phyloP scores from a whole-genome alignment of 192 early-diverging fungal genomes.

The Entomortierella parvispora region DNA sequence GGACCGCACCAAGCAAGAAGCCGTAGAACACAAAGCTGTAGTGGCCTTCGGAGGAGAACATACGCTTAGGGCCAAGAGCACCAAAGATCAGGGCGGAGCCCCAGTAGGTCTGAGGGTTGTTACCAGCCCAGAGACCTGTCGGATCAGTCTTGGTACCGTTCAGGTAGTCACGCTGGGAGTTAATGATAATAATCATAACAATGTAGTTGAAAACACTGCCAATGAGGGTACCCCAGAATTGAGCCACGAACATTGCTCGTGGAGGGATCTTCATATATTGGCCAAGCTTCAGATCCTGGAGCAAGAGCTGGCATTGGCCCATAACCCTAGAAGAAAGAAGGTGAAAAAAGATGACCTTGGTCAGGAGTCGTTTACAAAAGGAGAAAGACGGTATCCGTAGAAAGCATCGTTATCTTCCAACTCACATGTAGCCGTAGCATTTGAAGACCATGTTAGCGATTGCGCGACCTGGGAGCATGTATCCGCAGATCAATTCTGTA shows the following conservation, averaged over 20 bases:
- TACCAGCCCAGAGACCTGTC: slow-evolving; percentile 56
- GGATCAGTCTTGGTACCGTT: slow-evolving; percentile 40
- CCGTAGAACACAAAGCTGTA: slow-evolving; percentile 47
- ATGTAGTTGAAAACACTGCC: slow-evolving; percentile 55
- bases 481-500: slow-evolving; percentile 65
- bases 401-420: too few relatives aligned
- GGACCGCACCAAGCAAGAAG: slow-evolving; percentile 59
- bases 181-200: slow-evolving; percentile 36
- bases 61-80: slow-evolving; percentile 69
- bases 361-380: too few relatives aligned
- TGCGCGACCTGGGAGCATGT: slow-evolving; percentile 61
- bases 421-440: slow-evolving; percentile 55
- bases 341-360: too few relatives aligned
- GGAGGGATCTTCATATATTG: slow-evolving; percentile 80
- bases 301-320: slow-evolving; percentile 76
- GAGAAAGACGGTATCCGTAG: too few relatives aligned
- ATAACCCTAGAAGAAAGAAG: too few relatives aligned
- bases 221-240: slow-evolving; percentile 64
- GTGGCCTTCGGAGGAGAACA: slow-evolving; percentile 56
- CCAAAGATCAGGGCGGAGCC: slow-evolving; percentile 76
- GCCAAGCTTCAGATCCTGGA: slow-evolving; percentile 78
- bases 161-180: slow-evolving; percentile 19
- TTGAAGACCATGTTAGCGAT: slow-evolving; percentile 66
- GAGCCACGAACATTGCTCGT: slow-evolving; percentile 65
- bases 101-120: slow-evolving; percentile 61